These are phyloP conservation scores for Pterulicium gracile DNA, from an alignment of 1,284 basidiomycete genomes.

Conservation along the genomic window DNA sequence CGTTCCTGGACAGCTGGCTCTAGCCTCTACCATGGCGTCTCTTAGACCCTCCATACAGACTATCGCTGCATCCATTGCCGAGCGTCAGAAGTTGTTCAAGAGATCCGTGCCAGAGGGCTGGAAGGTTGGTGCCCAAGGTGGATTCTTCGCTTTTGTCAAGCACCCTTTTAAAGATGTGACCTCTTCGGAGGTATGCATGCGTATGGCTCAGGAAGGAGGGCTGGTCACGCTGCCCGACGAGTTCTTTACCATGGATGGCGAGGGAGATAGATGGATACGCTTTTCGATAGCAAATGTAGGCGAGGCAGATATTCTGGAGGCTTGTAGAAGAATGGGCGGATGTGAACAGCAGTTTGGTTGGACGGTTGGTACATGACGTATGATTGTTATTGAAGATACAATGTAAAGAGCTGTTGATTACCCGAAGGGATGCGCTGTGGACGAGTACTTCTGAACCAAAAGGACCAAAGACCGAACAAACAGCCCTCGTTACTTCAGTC, in stretches of 20 bases:
- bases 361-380: no score
- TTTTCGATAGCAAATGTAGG: slow-evolving; percentile 79
- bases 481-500: no score
- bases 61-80: slow-evolving; percentile 39
- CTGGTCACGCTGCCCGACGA: slow-evolving; percentile 59
- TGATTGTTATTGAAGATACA: no score
- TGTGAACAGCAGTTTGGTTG: slow-evolving; percentile 25
- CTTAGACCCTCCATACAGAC: slow-evolving; percentile 45
- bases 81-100: slow-evolving; percentile 53
- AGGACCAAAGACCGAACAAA: no score
- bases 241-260: slow-evolving; percentile 46
- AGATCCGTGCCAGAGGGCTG: slow-evolving; percentile 34
- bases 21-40: slow-evolving; percentile 41
- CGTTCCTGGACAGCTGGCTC: slow-evolving; percentile 57
- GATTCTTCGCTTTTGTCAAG: slow-evolving; percentile 67
- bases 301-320: slow-evolving; percentile 45
- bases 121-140: slow-evolving; percentile 58
- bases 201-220: slow-evolving; percentile 52
- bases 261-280: slow-evolving; percentile 52
- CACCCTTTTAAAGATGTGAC: slow-evolving; percentile 51
- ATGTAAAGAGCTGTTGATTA: no score
- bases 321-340: slow-evolving; percentile 47
- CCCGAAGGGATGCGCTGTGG: no score
- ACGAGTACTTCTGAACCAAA: no score
- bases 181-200: slow-evolving; percentile 45